Evolutionary conservation across 2,329 filamentous ascomycete genomes (phyloP).

Genomic region (Berkeleyomyces basicola): DNA sequence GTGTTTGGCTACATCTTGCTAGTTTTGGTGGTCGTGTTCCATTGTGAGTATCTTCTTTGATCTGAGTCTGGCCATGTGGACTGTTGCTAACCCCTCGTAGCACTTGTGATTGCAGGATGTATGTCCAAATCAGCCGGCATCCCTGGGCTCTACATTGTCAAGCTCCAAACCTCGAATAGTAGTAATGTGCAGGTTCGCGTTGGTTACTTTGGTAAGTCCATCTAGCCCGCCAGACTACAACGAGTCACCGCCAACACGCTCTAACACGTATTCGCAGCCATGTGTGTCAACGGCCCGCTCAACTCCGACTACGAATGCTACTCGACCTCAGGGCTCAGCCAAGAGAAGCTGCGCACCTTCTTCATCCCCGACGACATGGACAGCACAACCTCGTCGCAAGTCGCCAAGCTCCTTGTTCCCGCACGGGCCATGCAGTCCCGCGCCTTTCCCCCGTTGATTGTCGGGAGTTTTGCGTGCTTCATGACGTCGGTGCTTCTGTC

Average conservation of each 20-base stretch:
- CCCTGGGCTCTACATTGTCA: conserved; percentile 11
- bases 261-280: background rate
- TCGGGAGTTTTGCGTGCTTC: conserved; percentile 11
- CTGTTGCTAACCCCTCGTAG: background rate
- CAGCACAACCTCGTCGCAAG: background rate
- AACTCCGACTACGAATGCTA: conserved; percentile 11
- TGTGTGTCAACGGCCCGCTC: conserved; percentile 11
- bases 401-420: conserved; percentile 6
- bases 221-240: background rate
- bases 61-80: too few species aligned
- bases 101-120: conserved; percentile 12
- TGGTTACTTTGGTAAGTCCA: conserved; percentile 12
- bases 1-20: conserved; percentile 12
- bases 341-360: conserved; percentile 10
- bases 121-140: conserved; percentile 13
- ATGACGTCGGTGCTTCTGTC: conserved; percentile 9
- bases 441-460: conserved; percentile 12
- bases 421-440: conserved; percentile 13
- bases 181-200: conserved; percentile 10
- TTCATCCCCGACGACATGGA: conserved; percentile 12
- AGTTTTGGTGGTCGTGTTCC: conserved; percentile 13
- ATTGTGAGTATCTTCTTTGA: conserved; percentile 1
- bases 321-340: conserved; percentile 7
- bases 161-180: conserved; percentile 5
- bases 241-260: background rate